Evolutionary conservation across 345 rosid species (phyloP).

Genomic region (Ceriops decandra): DNA sequence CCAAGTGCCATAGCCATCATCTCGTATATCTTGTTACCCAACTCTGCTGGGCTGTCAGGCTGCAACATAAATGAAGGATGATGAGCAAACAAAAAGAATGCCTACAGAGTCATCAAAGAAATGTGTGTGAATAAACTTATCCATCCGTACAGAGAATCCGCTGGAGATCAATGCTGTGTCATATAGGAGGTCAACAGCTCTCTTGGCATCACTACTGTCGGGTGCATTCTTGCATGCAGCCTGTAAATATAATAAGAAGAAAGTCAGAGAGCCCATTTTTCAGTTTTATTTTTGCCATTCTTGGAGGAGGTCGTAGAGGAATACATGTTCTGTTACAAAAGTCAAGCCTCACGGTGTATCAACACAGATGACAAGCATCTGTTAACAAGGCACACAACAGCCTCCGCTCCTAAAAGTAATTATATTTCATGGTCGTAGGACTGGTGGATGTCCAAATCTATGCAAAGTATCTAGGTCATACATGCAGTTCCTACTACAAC

Average conservation of each 20-base stretch:
- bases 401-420: too few species aligned
- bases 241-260: slow-evolving; percentile 31
- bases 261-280: not conserved
- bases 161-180: slow-evolving; percentile 94
- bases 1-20: slow-evolving; percentile 99
- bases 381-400: too few species aligned
- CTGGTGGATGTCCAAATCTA: too few species aligned
- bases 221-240: slow-evolving; percentile 96
- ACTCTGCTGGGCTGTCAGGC: slow-evolving; percentile 96
- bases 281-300: not conserved
- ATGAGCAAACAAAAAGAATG: not conserved
- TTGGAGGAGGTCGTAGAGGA: not conserved
- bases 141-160: slow-evolving; percentile 76
- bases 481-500: too few species aligned
- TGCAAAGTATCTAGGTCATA: too few species aligned
- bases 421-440: too few species aligned
- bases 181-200: slow-evolving; percentile 86
- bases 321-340: too few species aligned
- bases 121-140: not conserved
- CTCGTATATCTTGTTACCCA: slow-evolving; percentile 94
- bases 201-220: slow-evolving; percentile 72
- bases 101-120: not conserved
- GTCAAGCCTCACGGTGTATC: too few species aligned
- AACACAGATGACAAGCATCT: too few species aligned
- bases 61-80: slow-evolving; percentile 29